Evolutionary conservation across 331 rosid species (phyloP).

Genomic region (Cydonia oblonga): DNA sequence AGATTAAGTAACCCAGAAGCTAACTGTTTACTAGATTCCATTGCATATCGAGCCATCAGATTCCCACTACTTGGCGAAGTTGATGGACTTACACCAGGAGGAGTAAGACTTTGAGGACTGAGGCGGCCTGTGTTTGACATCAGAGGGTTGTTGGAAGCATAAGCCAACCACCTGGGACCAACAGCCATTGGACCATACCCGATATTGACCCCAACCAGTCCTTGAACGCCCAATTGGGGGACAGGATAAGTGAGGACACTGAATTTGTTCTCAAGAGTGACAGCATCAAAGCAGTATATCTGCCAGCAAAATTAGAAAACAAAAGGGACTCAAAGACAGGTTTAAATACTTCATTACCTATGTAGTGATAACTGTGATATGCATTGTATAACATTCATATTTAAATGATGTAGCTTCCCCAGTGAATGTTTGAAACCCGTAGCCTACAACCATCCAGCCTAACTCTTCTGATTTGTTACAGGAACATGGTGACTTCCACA

Average conservation of each 20-base stretch:
- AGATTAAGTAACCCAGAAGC: constrained; percentile 73
- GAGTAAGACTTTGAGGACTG: constrained; percentile 79
- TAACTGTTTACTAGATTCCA: constrained; percentile 90
- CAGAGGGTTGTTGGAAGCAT: constrained; percentile 65
- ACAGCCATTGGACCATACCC: constrained; percentile 97
- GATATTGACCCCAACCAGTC: constrained; percentile 68
- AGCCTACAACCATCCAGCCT: constrained; percentile 16
- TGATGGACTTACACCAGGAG: constrained; percentile 78
- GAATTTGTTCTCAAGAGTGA: constrained; percentile 84
- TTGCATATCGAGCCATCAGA: constrained; percentile 81
- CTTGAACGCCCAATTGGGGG: constrained; percentile 90
- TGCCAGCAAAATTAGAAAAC: constrained; percentile 28
- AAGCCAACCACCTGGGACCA: constrained; percentile 87
- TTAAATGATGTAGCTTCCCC: not conserved
- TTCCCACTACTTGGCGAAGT: constrained; percentile 80
- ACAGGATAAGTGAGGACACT: constrained; percentile 93
- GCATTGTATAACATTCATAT: not conserved
- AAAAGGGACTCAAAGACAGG: not conserved
- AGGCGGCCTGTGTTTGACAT: constrained; percentile 50
- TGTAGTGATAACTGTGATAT: not conserved
- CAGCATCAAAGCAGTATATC: constrained; percentile 96
- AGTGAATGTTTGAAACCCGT: not conserved
- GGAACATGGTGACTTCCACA: constrained; percentile 3
- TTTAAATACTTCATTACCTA: not conserved
- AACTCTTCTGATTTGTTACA: not conserved